Evolutionary conservation across 139 green algal genomes (phyloP).

Genomic region (Closterium sp.): DNA sequence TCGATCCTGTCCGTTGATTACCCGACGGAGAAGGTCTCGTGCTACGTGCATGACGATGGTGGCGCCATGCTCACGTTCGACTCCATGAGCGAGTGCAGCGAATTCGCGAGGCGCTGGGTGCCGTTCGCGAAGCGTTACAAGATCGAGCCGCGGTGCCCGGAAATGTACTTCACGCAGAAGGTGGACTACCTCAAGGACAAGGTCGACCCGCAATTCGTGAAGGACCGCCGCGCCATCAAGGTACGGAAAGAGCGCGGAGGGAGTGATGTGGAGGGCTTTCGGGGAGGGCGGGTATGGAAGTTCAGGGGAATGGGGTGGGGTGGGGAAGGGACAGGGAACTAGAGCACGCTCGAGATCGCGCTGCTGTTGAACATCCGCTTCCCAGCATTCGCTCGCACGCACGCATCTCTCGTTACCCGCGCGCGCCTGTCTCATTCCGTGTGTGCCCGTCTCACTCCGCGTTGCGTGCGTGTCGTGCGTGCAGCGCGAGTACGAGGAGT

Average conservation of each 20-base stretch:
- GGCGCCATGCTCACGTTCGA: slow-evolving; percentile 38
- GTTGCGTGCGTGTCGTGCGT: not conserved
- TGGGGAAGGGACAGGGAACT: not conserved
- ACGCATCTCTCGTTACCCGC: not conserved
- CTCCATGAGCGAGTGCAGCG: slow-evolving; percentile 22
- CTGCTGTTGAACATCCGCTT: not conserved
- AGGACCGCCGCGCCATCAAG: slow-evolving; percentile 31
- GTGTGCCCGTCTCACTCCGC: too few species aligned
- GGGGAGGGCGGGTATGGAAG: too few species aligned
- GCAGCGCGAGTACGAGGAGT: slow-evolving; percentile 46
- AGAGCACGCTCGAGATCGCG: not conserved
- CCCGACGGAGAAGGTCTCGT: slow-evolving; percentile 30
- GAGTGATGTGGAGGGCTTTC: too few species aligned
- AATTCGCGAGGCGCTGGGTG: slow-evolving; percentile 39
- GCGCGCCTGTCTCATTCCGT: not conserved
- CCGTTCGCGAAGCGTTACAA: slow-evolving; percentile 36
- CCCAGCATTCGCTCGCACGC: not conserved
- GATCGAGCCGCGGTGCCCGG: slow-evolving; percentile 37
- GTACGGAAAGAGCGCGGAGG: too few species aligned
- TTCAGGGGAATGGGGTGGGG: not conserved
- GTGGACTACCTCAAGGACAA: slow-evolving; percentile 42
- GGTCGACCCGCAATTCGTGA: slow-evolving; percentile 24
- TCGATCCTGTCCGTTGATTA: slow-evolving; percentile 35
- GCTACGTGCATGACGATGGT: slow-evolving; percentile 32
- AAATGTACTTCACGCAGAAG: slow-evolving; percentile 45